Base-by-base conservation (phyloP, 1,284 basidiomycete genomes). In the Cryptococcus amylolentus region DNA sequence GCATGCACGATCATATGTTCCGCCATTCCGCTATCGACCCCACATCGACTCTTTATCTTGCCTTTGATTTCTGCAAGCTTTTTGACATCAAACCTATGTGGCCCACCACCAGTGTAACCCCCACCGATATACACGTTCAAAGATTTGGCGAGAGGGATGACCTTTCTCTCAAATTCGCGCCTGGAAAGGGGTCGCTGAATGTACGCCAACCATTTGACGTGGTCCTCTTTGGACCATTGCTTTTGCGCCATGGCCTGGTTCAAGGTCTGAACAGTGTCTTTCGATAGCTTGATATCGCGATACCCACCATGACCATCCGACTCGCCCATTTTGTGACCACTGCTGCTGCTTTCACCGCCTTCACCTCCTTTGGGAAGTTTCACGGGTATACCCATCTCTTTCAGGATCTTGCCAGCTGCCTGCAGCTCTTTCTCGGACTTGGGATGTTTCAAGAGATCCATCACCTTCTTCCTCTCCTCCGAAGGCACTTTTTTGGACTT, bases 111-210 rank as follows among this genome's bases (percentile, higher is more conserved):
- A 27, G 27, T 20, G 27, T 54, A 51, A n/a, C 52, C 57, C 13
- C 45, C 38, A 7, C 57, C 57, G 18, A 58, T 18, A 28, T 44
- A 58, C 37, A 43, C 43, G 31, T 55, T 38, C 6, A 55, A 14
- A n/a, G 42, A 28, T 43, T 54, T 58, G n/a, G 47, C 52, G 4
- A 54, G 38, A 10, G 57, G 57, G 14, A 58, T 52, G 28, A 58
- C 43, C 18, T 54, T 55, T 10, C 45, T 39, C 18, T 58, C 52
- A 20, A 58, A 39, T 40, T 58, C 57, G 4, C 43, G 35, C 13
- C 49, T 31, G 6, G 57, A 58, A 14, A 49, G 28, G 7, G 57
- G 52, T 46, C 50, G 49, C 9, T 23, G 28, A 10, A 58, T 35
- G 27, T 51, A 58, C 18, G 31, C 39, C 7, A 16, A 5, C 52